phyloP scores from a whole-genome alignment of 192 early-diverging fungal species.

The Jimgerdemannia lactiflua region DNA sequence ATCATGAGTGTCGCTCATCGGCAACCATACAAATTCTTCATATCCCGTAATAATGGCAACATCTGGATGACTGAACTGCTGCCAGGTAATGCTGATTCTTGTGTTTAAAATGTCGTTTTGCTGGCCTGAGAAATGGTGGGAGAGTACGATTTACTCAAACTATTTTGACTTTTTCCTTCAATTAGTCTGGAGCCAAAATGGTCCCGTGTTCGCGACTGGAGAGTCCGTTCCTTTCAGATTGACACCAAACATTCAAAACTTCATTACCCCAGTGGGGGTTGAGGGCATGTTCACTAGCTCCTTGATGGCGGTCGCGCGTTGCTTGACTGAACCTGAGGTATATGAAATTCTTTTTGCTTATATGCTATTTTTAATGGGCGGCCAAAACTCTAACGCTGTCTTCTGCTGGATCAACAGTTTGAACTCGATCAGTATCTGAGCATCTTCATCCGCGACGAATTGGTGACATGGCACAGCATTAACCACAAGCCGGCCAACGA shows the following conservation, averaged over 20 bases:
- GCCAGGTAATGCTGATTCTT: constrained; percentile 50
- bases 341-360: constrained; percentile 55
- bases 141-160: neutral
- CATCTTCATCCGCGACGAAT: constrained; percentile 93
- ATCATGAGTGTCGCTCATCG: constrained; percentile 86
- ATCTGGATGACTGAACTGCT: constrained; percentile 87
- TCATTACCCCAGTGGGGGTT: constrained; percentile 90
- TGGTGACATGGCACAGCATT: constrained; percentile 71
- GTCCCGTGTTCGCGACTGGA: constrained; percentile 57
- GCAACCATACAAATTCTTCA: constrained; percentile 82
- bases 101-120: neutral
- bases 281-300: constrained; percentile 89
- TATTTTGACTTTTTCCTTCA: neutral
- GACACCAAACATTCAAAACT: constrained; percentile 96
- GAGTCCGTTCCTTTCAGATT: constrained; percentile 97
- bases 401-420: constrained; percentile 33
- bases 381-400: neutral
- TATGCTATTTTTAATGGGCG: constrained; percentile 49
- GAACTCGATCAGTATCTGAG: constrained; percentile 94
- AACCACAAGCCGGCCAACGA: constrained; percentile 62
- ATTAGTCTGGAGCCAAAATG: constrained; percentile 38
- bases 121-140: neutral
- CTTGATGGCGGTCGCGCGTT: constrained; percentile 81
- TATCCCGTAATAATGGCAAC: constrained; percentile 83
- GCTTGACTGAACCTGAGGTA: constrained; percentile 69